phyloP scores from a whole-genome alignment of 257 asterid genomes.

The Solanum dulcamara region DNA sequence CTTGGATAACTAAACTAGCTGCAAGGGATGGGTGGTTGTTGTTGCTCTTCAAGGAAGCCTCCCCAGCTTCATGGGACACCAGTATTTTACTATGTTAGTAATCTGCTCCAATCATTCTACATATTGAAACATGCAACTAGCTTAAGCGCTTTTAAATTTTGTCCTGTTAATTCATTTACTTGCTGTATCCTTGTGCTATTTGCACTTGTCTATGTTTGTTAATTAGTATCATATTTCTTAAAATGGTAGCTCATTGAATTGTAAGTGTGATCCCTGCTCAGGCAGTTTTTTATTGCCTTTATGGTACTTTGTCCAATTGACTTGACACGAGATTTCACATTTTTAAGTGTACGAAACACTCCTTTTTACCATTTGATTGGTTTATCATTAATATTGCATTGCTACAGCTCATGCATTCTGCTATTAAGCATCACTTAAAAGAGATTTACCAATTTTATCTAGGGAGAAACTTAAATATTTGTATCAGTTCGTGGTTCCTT shows the following conservation, averaged over 20 bases:
- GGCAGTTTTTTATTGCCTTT: background rate
- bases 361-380: background rate
- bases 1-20: background rate
- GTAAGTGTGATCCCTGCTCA: background rate
- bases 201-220: background rate
- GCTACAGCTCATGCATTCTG: background rate
- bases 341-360: background rate
- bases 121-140: background rate
- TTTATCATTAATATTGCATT: background rate
- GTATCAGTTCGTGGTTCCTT: background rate
- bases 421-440: background rate
- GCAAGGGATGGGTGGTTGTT: conserved; percentile 66
- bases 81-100: conserved; percentile 60
- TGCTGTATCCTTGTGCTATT: background rate
- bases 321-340: background rate
- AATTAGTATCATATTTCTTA: background rate
- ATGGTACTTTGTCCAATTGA: background rate
- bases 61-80: conserved; percentile 64
- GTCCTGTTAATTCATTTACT: background rate
- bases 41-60: conserved; percentile 66
- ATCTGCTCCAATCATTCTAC: background rate
- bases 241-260: background rate
- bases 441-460: background rate
- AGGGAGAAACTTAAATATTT: background rate
- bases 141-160: background rate